Evolutionary conservation across 2,329 filamentous ascomycete genomes (phyloP).

Genomic region (Nemania abortiva): DNA sequence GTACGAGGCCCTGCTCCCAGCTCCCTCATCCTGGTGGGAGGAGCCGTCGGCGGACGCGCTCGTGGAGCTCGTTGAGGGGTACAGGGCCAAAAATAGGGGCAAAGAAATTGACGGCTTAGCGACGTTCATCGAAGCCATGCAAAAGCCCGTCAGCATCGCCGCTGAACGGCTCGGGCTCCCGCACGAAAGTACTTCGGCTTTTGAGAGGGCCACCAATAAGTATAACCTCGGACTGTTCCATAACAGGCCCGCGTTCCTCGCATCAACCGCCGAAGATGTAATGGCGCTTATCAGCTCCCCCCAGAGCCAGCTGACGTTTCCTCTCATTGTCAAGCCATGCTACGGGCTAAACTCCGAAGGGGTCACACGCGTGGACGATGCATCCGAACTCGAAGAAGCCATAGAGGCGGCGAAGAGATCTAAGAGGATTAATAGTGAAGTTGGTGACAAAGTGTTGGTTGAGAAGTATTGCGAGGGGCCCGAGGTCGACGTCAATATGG

Average conservation of each 20-base stretch:
- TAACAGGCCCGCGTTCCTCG: slow-evolving; percentile 41
- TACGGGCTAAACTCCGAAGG: slow-evolving; percentile 48
- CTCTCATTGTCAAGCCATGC: slow-evolving; percentile 48
- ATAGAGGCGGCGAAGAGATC: slow-evolving; percentile 22
- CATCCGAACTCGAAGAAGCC: slow-evolving; percentile 29
- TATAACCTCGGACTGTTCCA: slow-evolving; percentile 43
- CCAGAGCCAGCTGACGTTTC: slow-evolving; percentile 40
- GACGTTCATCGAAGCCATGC: slow-evolving; percentile 45
- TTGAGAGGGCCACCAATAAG: slow-evolving; percentile 48
- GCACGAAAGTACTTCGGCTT: slow-evolving; percentile 41
- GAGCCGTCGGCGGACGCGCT: slow-evolving; percentile 45
- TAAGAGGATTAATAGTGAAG: slow-evolving; percentile 22
- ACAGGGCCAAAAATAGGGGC: slow-evolving; percentile 30
- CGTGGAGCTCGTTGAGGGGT: slow-evolving; percentile 37
- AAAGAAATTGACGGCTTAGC: slow-evolving; percentile 44
- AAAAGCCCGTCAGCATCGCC: slow-evolving; percentile 43
- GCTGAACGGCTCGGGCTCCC: slow-evolving; percentile 43
- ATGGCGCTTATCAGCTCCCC: slow-evolving; percentile 25
- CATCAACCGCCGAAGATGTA: slow-evolving; percentile 42
- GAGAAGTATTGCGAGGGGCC: slow-evolving; percentile 48
- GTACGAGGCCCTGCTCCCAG: slow-evolving; percentile 46
- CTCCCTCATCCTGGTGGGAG: slow-evolving; percentile 42
- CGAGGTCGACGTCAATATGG: slow-evolving; percentile 49
- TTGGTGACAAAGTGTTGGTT: slow-evolving; percentile 41
- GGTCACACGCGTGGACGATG: slow-evolving; percentile 44